Evolutionary conservation across 768 basidiomycete genomes (phyloP).

Genomic region (Agaricus subrufescens): DNA sequence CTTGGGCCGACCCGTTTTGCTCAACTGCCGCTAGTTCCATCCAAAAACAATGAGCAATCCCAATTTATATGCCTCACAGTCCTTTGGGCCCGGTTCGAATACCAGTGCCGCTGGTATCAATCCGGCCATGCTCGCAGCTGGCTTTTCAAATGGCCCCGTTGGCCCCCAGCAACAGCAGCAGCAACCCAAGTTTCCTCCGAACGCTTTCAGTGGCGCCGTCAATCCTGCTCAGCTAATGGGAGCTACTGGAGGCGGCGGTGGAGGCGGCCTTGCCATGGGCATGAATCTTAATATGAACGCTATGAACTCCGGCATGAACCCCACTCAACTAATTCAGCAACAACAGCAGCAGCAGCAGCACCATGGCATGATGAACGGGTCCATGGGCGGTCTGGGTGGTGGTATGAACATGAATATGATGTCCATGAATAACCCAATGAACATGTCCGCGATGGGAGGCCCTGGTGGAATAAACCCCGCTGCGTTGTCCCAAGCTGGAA

Average conservation of each 20-base stretch:
- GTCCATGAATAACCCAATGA: constrained; percentile 5
- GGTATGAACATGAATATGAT: constrained; percentile 10
- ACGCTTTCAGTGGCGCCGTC: constrained; percentile 7
- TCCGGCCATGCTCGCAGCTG: constrained; percentile 9
- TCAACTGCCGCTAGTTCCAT: not conserved
- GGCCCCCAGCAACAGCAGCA: constrained; percentile 5
- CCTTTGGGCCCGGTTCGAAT: constrained; percentile 3
- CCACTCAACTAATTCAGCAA: constrained; percentile 7
- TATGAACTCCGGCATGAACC: constrained; percentile 4
- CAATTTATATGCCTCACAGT: constrained; percentile 8
- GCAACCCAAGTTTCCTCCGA: constrained; percentile 4
- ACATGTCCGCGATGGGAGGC: constrained; percentile 1
- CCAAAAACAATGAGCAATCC: constrained; percentile 9
- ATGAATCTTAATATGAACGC: constrained; percentile 9
- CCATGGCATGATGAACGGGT: constrained; percentile 8
- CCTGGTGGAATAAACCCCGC: constrained; percentile 8
- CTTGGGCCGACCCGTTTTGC: not conserved
- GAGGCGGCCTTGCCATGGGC: constrained; percentile 4
- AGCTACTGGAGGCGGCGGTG: constrained; percentile 1
- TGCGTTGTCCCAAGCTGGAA: constrained; percentile 4
- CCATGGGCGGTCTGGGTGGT: constrained; percentile 4
- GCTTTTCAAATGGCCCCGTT: constrained; percentile 6
- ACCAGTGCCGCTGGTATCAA: constrained; percentile 8
- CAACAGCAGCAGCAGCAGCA: constrained; percentile 8
- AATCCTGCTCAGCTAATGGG: constrained; percentile 10